Conservation (phyloP, 495 filamentous ascomycete genomes). For the Hyaloscypha hepaticicola region DNA sequence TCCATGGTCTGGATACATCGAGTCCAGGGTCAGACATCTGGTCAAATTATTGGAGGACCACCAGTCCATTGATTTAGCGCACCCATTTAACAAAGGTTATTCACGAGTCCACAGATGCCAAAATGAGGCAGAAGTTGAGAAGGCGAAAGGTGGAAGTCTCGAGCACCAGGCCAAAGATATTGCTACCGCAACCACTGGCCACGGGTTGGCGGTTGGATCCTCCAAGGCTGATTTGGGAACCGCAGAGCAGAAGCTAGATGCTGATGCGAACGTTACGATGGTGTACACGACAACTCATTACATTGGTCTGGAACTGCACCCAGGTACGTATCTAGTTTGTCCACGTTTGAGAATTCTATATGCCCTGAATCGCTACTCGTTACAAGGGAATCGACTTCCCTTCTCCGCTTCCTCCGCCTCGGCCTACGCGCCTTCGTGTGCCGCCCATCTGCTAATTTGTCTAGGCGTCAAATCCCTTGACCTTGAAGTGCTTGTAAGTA, state of each 20-base stretch:
- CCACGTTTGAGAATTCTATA: background rate
- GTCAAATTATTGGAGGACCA: conserved; percentile 77
- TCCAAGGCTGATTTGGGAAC: conserved; percentile 16
- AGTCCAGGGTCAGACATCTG: conserved; percentile 86
- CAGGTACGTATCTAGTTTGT: conserved; percentile 52
- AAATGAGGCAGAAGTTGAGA: conserved; percentile 66
- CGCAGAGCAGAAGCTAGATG: conserved; percentile 45
- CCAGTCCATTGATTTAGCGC: conserved; percentile 73
- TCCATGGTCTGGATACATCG: conserved; percentile 86
- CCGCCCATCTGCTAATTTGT: conserved; percentile 30
- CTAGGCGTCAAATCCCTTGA: conserved; percentile 58
- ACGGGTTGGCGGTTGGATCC: conserved; percentile 36
- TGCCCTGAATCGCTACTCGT: conserved; percentile 3
- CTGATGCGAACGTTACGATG: conserved; percentile 37
- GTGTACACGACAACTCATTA: conserved; percentile 88
- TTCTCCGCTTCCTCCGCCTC: too few relatives aligned
- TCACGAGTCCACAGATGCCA: conserved; percentile 74
- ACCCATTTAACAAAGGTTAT: conserved; percentile 91
- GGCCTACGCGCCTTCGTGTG: conserved; percentile 22
- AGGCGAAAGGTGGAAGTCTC: conserved; percentile 69
- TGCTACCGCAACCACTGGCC: conserved; percentile 56
- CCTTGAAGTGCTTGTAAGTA: conserved; percentile 68
- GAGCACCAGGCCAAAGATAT: conserved; percentile 57
- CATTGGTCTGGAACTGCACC: conserved; percentile 71
- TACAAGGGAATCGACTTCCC: background rate